Conservation (phyloP, 306 rosid genomes). For the Alnus rubra region DNA sequence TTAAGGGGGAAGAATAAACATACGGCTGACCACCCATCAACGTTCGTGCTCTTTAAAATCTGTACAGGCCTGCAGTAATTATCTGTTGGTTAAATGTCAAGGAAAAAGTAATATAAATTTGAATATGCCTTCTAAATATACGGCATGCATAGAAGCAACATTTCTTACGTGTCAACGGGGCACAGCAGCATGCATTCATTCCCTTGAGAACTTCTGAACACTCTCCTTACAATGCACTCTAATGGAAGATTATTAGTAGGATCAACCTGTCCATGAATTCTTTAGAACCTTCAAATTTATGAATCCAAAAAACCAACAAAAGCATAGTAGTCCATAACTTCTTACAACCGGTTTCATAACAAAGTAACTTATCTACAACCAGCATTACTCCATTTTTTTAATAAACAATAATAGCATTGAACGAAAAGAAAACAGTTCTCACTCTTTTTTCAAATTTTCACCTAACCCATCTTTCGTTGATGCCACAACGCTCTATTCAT, state of each 20-base stretch:
- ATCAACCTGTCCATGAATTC: slow-evolving; percentile 63
- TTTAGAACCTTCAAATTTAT: slow-evolving; percentile 23
- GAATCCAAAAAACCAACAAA: slow-evolving; percentile 4
- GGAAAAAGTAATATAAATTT: slow-evolving; percentile 11
- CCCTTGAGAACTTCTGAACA: slow-evolving; percentile 72
- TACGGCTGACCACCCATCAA: slow-evolving; percentile 90
- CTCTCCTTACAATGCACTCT: slow-evolving; percentile 85
- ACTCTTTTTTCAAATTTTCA: not conserved
- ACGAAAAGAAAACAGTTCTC: not conserved
- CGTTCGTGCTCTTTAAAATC: slow-evolving; percentile 72
- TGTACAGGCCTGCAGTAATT: slow-evolving; percentile 73
- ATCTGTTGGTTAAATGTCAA: slow-evolving; percentile 15
- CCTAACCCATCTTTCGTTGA: not conserved
- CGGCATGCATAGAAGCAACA: slow-evolving; percentile 6
- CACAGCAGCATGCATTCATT: slow-evolving; percentile 83
- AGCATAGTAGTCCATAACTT: not conserved
- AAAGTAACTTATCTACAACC: not conserved
- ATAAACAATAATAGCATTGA: not conserved
- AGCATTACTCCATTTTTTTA: not conserved
- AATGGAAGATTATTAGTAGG: slow-evolving; percentile 67
- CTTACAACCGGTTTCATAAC: not conserved
- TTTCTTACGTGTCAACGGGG: slow-evolving; percentile 89
- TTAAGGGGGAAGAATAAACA: slow-evolving; percentile 37
- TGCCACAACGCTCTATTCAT: not conserved
- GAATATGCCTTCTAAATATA: slow-evolving; percentile 1